Evolutionary conservation across 1,139 yeast genomes (phyloP), one percentile per base, ranked within the genome.

Genomic region (Taphrina sp.): DNA sequence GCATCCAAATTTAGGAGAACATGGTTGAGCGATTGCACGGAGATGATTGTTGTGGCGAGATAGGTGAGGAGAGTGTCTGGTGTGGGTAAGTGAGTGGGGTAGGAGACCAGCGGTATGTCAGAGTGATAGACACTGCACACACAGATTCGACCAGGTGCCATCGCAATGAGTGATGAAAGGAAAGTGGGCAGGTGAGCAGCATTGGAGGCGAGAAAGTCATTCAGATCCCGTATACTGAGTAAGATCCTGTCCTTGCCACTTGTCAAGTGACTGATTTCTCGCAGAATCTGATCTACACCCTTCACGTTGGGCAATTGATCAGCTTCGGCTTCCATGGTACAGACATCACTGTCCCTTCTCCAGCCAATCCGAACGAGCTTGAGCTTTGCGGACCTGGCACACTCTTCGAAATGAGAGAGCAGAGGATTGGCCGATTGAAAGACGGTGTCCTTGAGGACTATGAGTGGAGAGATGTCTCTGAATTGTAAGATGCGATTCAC

Each of bases 11-110:
- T 23, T 7, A 49, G 46, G 12, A 33, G 54, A 8, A 39, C 54
- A 41, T 49, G 54, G 10, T 8, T n/a, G 23, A 42, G 36, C 20
- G 46, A 31, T 17, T 42, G 29, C 29, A 38, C 46, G 23, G 19
- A 23, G 36, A 52, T 42, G 43, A 42, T 34, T 35, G 56, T 52
- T n/a, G 56, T 52, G 23, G 56, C 49, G 20, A 52, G 49, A 33
- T 39, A 52, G 35, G 24, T 26, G 20, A 52, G 43, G 23, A 52
- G 36, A 5, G 49, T 52, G 23, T 52, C 49, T 23, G 54, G 54
- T 5, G 38, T 22, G 17, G 54, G 46, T n/a, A 49, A 28, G 14
- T 49, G 54, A 7, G 54, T 10, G 10, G 54, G 46, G 24, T 49
- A 49, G 8, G 20, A 10, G 3, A 38, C 46, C 16, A 23, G 38